phyloP scores from a whole-genome alignment of 108 stramenopile genomes.

The Cyclotella kingstonii region DNA sequence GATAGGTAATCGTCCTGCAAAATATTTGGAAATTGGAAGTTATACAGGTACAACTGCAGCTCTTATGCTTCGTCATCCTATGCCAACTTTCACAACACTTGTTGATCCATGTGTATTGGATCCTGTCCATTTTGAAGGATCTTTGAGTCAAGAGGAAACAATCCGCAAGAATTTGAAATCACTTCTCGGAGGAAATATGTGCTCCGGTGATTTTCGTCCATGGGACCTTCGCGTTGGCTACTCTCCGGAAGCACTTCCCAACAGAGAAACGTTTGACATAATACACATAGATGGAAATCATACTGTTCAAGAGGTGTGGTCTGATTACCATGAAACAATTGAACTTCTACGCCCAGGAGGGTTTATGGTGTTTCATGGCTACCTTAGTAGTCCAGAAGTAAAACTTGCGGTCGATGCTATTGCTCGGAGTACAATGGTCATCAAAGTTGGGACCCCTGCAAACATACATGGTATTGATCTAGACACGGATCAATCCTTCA shows the following conservation, averaged over 20 bases:
- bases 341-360: not conserved
- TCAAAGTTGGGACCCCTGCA: not conserved
- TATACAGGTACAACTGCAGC: not conserved
- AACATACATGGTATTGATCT: not conserved
- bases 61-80: not conserved
- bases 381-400: not conserved
- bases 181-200: not conserved
- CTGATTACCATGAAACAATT: not conserved
- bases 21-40: not conserved
- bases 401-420: not conserved
- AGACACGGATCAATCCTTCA: not conserved
- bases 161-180: not conserved
- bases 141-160: not conserved
- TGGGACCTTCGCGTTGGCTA: not conserved
- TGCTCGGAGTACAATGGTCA: not conserved
- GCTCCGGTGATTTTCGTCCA: not conserved
- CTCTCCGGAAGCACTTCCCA: not conserved
- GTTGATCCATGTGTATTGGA: not conserved
- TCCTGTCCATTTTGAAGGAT: not conserved
- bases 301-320: not conserved
- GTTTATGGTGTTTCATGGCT: not conserved
- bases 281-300: not conserved
- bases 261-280: not conserved
- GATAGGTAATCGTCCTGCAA: not conserved
- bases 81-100: not conserved